Evolutionary conservation across 2,329 filamentous ascomycete species (phyloP), one percentile per base, ranked within the genome.

Genomic region (Daldinia sp.): DNA sequence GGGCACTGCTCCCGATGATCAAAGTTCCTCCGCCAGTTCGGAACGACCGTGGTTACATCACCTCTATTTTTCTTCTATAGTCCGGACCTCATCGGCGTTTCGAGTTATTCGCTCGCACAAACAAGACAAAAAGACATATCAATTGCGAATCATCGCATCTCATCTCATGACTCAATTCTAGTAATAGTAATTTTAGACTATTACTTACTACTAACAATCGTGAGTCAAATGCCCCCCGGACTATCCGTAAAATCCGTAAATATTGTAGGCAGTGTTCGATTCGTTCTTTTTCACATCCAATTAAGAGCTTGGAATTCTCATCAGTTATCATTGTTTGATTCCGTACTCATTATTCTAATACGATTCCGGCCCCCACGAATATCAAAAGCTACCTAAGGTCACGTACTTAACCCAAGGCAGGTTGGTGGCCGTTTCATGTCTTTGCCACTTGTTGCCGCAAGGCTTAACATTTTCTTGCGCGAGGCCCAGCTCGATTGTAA

Each of bases 1-100:
- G 18, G 63, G 68, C 68, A 58, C 28, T 67, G 67, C 67, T 60
- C 61, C 61, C 53, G 37, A 70, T 44, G 42, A 63, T 60, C 59
- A 57, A 39, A 67, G 55, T 56, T 58, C 51, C 33, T 33, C 30
- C 48, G 64, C 68, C 55, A 62, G 23, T 56, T 56, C 53, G 53
- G 53, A 56, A 60, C 46, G 18, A 62, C 65, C 61, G 68, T 60
- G 15, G 46, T 48, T 41, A 33, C 46, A 58, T 50, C 28, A 18
- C 61, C 13, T 44, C 35, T 28, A 46, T 30, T 15, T 33, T 33
- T 12, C 58, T 12, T 63, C 56, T 57, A 65, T 62, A 65, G 53
- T 62, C 64, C 61, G 59, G 41, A 6, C 20, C 13, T 13, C n/a
- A 6, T 63, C 64, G 64, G 64, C 20, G 35, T 23, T 60, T 44